Base-by-base conservation (phyloP, 2,329 filamentous ascomycete genomes). In the Pseudocercospora vitis region DNA sequence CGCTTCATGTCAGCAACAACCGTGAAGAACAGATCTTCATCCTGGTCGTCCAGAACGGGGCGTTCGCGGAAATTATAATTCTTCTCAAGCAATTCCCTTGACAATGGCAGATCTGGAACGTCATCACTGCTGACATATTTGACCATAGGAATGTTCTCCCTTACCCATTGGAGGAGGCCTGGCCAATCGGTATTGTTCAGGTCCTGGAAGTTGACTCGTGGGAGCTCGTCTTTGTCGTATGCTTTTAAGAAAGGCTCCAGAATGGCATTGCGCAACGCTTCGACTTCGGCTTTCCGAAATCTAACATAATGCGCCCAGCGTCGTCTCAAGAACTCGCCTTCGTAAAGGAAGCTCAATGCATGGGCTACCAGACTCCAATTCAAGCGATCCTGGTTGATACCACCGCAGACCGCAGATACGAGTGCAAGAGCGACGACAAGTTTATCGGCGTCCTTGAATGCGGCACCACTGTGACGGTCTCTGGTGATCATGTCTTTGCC, bases 161-260 rank as follows among this genome's bases (percentile, higher is more conserved):
- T 73, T 1, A 84, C 79, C 88, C 88, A 92, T 29, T 79, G 75
- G 42, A 91, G 79, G 4, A 91, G 70, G 3, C 68, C 70, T 7
- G 75, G 71, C 87, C 88, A 91, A 64, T 91, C 85, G 55, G 89
- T 89, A 1, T 78, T 77, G 32, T 79, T 68, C 0, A 84, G 76
- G 40, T 86, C 72, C 47, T 87, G 77, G 59, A 81, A 88, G 66
- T 89, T 75, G 16, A 91, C 75, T 1, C 75, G 68, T 1, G 83
- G 78, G 1, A 91, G 60, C 56, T 85, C 78, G 7, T 79, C 79
- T 1, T 75, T 76, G 59, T 84, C 80, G 60, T 90, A 89, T 0
- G 87, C 87, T 42, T 76, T 70, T 4, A 89, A 71, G 61, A 88
- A 89, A 6, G 75, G 77, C 12, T 81, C 74, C 62, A 87, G 84